Evolutionary conservation across 495 filamentous ascomycete genomes (phyloP), one percentile per base, ranked within the genome.

Genomic region (Neurospora sublineolata): DNA sequence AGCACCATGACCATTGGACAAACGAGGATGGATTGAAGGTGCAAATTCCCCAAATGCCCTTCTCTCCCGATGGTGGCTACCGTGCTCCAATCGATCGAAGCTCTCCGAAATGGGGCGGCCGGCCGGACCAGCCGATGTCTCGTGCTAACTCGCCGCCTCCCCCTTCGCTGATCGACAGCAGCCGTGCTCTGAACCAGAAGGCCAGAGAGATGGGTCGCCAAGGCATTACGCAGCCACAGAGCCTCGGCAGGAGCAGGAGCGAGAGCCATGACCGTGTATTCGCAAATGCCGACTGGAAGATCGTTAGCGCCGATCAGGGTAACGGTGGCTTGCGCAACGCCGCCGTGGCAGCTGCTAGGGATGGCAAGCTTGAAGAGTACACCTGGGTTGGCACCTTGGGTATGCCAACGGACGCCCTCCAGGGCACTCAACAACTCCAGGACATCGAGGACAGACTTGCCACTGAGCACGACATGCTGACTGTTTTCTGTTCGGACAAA

Each of bases 301-400:
- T 97, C 27, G 91, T 92, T 74, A 88, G 88, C 36, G 91, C 93
- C 0, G 90, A 95, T 69, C 93, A 94, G 79, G 94, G 94, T 58
- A 97, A 97, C 80, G 94, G 93, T 18, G 94, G 93, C 30, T 85
- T 97, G 69, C 89, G 89, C 71, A 97, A 97, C 77, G 93, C 94
- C 0, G 88, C 95, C 18, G 87, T 90, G 72, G 93, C 94, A 12
- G 91, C 91, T 1, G 84, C 86, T 37, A 84, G 92, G 52, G 85
- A 87, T 18, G 89, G 88, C 38, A 82, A 85, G 67, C 75, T 91
- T 23, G 84, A 86, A 18, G 89, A 94, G 42, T 89, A 91, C 76
- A 87, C 88, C n/a, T 96, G 91, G 90, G 91, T 97, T 41, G 94
- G 94, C 20, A 94, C 93, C 1, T 80, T 97, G 70, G 94, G 94